Percentiles rank a stretch among this genome's conserved stretches.
These are phyloP conservation scores for Psophocarpus tetragonolobus DNA, from an alignment of 306 rosid species.

Conservation along the genomic window DNA sequence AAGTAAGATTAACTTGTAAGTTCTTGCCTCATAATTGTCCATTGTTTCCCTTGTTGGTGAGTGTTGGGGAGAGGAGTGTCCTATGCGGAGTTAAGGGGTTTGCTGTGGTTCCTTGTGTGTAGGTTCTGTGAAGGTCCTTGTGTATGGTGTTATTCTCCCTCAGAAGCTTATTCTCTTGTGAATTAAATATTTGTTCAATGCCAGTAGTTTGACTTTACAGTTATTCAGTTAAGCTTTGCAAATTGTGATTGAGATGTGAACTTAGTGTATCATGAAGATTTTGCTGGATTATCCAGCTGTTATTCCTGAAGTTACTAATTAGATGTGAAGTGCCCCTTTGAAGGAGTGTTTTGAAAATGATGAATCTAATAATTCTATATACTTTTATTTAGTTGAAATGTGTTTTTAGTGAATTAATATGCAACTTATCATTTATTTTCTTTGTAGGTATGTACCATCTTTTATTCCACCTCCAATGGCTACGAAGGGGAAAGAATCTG, in stretches of 20 bases:
- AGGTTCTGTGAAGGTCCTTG: not conserved
- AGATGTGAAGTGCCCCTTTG: constrained; percentile 15
- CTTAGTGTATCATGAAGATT: constrained; percentile 22
- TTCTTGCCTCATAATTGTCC: not conserved
- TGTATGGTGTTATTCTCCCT: not conserved
- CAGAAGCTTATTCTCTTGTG: constrained; percentile 8
- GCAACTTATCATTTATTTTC: constrained; percentile 44
- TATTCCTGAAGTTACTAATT: constrained; percentile 28
- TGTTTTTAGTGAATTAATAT: constrained; percentile 29
- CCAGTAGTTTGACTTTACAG: constrained; percentile 12
- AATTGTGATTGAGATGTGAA: constrained; percentile 14
- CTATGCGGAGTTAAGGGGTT: not conserved
- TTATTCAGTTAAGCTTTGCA: constrained; percentile 2
- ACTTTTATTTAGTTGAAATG: constrained; percentile 25
- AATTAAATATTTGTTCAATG: not conserved
- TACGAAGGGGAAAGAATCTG: constrained; percentile 91
- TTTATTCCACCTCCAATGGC: constrained; percentile 98
- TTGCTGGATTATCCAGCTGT: constrained; percentile 37
- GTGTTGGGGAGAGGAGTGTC: not conserved
- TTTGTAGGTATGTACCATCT: constrained; percentile 96
- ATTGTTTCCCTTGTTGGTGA: constrained; percentile 7
- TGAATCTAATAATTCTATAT: not conserved
- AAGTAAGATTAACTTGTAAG: not conserved
- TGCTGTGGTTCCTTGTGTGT: not conserved
- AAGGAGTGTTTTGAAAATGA: constrained; percentile 28